phyloP scores from a whole-genome alignment of 2,329 filamentous ascomycete genomes.

The Bipolaris gigantea region DNA sequence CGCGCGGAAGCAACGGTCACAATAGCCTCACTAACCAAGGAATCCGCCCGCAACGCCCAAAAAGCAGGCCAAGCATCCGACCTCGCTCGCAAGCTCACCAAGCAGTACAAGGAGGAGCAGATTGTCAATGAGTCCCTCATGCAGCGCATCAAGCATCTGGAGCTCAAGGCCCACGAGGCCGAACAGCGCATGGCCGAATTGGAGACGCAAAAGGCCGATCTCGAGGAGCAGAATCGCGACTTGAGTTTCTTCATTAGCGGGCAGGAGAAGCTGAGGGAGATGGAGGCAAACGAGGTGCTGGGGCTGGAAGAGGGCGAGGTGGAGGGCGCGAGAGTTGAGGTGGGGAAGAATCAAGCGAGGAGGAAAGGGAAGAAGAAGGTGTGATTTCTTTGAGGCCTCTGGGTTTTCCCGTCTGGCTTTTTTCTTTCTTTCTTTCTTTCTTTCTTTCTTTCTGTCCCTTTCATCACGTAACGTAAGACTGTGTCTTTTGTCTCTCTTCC shows the following conservation, averaged over 20 bases:
- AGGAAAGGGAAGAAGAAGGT: slow-evolving; percentile 30
- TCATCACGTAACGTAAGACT: too few species aligned
- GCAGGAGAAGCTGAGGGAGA: slow-evolving; percentile 74
- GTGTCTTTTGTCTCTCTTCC: too few species aligned
- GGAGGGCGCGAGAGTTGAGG: slow-evolving; percentile 41
- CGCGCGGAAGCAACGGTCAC: slow-evolving; percentile 57
- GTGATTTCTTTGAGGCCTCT: background rate
- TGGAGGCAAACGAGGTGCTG: slow-evolving; percentile 72
- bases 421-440: background rate
- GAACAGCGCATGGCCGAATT: slow-evolving; percentile 50
- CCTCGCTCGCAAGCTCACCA: slow-evolving; percentile 73
- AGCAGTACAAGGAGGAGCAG: slow-evolving; percentile 84
- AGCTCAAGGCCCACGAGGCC: slow-evolving; percentile 60
- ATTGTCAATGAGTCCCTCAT: slow-evolving; percentile 78
- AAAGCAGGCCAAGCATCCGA: slow-evolving; percentile 72
- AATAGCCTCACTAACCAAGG: slow-evolving; percentile 71
- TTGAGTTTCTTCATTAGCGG: slow-evolving; percentile 85
- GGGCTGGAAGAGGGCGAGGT: slow-evolving; percentile 65
- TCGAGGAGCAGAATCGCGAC: slow-evolving; percentile 85
- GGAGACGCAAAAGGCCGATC: slow-evolving; percentile 64
- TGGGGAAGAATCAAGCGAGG: slow-evolving; percentile 24
- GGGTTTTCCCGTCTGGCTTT: too few species aligned
- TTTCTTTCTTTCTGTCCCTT: too few species aligned
- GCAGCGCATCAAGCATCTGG: slow-evolving; percentile 74
- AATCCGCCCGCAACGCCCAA: slow-evolving; percentile 57